phyloP scores from a whole-genome alignment of 495 filamentous ascomycete genomes.

The Podospora pseudocomata region DNA sequence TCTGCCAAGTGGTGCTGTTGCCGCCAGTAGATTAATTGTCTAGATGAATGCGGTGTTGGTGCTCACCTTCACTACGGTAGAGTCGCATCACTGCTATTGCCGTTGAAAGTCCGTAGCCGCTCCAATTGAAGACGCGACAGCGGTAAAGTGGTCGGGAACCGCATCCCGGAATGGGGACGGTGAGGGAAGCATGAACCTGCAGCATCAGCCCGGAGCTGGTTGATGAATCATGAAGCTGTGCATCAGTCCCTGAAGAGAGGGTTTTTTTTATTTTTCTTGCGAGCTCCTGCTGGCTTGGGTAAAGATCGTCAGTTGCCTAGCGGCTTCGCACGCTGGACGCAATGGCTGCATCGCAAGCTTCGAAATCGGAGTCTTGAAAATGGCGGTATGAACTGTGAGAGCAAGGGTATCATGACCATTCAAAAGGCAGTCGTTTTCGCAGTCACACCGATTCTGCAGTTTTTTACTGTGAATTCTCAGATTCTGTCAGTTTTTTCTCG shows the following conservation, averaged over 20 bases:
- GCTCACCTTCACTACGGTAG: not conserved
- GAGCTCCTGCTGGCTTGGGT: not conserved
- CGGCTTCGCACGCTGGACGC: not conserved
- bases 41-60: not conserved
- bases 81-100: not conserved
- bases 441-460: not conserved
- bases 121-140: not conserved
- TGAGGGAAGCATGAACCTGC: not conserved
- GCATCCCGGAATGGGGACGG: conserved; percentile 4
- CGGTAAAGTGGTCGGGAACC: not conserved
- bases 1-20: not conserved
- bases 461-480: not conserved
- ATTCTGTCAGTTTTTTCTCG: not conserved
- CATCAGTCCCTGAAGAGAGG: not conserved
- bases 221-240: not conserved
- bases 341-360: not conserved
- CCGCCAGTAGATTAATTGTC: not conserved
- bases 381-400: not conserved
- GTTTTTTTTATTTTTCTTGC: not conserved
- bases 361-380: not conserved
- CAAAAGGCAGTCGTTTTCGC: not conserved
- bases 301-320: conserved; percentile 4
- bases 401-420: conserved; percentile 1
- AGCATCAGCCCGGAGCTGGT: not conserved
- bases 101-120: not conserved